phyloP scores from a whole-genome alignment of 2,329 filamentous ascomycete species.

The Rutstroemia sp. region DNA sequence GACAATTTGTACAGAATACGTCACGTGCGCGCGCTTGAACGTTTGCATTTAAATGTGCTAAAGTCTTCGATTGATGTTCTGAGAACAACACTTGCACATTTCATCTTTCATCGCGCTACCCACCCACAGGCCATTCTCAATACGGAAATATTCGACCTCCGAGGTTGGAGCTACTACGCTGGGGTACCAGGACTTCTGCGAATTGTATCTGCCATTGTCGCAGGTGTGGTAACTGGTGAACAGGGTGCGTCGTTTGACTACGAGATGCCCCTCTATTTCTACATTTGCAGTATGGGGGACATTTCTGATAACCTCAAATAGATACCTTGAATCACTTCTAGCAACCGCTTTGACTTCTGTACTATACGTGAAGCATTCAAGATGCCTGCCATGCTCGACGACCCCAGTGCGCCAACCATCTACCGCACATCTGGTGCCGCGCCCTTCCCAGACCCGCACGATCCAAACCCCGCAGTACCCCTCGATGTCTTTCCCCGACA shows the following conservation, averaged over 20 bases:
- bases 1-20: too few species aligned
- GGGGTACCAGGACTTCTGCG: background rate
- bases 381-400: slow-evolving; percentile 57
- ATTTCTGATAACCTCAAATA: background rate
- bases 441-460: slow-evolving; percentile 44
- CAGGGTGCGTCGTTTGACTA: background rate
- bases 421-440: slow-evolving; percentile 46
- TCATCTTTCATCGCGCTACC: slow-evolving; percentile 3
- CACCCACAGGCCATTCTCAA: background rate
- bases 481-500: slow-evolving; percentile 47
- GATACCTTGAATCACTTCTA: background rate
- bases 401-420: slow-evolving; percentile 47
- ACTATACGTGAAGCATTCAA: slow-evolving; percentile 10
- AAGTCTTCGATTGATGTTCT: slow-evolving; percentile 9
- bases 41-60: background rate
- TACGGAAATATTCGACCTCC: background rate
- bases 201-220: background rate
- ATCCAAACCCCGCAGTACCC: slow-evolving; percentile 39
- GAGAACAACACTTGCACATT: slow-evolving; percentile 10
- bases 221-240: background rate
- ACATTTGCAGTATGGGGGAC: background rate
- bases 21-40: too few species aligned
- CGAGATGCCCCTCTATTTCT: background rate
- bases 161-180: background rate
- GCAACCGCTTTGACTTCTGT: slow-evolving; percentile 2